These are phyloP conservation scores for Phytophthora syringae DNA, from an alignment of 352 stramenopile species.

Conservation along the genomic window DNA sequence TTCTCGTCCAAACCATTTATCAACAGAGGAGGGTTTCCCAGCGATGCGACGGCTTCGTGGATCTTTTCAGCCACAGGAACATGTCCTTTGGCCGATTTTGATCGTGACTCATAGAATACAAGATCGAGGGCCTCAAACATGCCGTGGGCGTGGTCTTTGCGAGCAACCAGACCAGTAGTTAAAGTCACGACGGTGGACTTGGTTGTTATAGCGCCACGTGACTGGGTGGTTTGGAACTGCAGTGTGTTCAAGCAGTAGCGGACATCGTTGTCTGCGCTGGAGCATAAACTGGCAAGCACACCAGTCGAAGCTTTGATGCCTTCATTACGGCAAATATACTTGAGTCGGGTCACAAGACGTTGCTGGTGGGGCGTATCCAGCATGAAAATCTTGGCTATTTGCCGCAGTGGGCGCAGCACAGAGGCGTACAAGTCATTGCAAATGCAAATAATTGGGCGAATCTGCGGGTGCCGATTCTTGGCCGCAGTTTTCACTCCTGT, in stretches of 20 bases:
- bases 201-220: constrained; percentile 17
- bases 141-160: constrained; percentile 67
- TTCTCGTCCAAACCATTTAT: constrained; percentile 92
- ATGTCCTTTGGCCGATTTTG: constrained; percentile 50
- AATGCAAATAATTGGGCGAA: constrained; percentile 97
- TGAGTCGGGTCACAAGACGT: constrained; percentile 92
- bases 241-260: constrained; percentile 96
- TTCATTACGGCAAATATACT: constrained; percentile 93
- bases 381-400: constrained; percentile 94
- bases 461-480: constrained; percentile 80
- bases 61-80: constrained; percentile 55
- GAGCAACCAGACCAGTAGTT: constrained; percentile 47
- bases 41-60: constrained; percentile 64
- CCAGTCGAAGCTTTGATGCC: constrained; percentile 79
- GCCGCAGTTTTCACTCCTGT: constrained; percentile 32
- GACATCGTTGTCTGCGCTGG: constrained; percentile 90
- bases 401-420: constrained; percentile 93
- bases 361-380: constrained; percentile 86
- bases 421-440: constrained; percentile 99
- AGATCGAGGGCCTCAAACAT: constrained; percentile 75
- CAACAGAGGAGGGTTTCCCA: constrained; percentile 84
- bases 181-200: constrained; percentile 30
- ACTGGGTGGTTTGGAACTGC: constrained; percentile 92
- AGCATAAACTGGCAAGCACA: constrained; percentile 61
- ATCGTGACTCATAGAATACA: constrained; percentile 74